Evolutionary conservation across 495 filamentous ascomycete genomes (phyloP).

Genomic region (Neurospora discreta): DNA sequence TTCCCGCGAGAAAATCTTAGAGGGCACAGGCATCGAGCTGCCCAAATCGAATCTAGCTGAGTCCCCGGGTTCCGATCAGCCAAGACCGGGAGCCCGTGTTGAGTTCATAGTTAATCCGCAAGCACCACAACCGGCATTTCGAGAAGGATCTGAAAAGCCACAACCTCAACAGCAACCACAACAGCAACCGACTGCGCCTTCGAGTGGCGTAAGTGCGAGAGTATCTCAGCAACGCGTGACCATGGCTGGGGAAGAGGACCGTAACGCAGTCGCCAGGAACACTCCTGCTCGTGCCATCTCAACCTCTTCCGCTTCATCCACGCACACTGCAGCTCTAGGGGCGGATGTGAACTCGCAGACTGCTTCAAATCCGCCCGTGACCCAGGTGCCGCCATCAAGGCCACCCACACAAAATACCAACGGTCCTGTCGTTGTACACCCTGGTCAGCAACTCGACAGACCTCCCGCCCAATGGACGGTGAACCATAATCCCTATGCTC

Average conservation of each 20-base stretch:
- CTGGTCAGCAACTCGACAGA: not conserved
- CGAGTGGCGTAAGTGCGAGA: not conserved
- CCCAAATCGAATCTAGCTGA: not conserved
- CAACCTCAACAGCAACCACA: not conserved
- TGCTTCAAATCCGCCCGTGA: not conserved
- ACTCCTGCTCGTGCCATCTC: not conserved
- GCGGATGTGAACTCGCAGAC: not conserved
- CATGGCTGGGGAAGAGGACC: not conserved
- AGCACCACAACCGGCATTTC: not conserved
- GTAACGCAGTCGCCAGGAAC: not conserved
- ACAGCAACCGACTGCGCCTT: not conserved
- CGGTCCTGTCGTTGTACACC: not conserved
- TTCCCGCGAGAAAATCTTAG: slow-evolving; percentile 15
- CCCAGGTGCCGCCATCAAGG: not conserved
- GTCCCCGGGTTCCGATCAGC: not conserved
- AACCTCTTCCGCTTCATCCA: not conserved
- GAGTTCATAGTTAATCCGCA: not conserved
- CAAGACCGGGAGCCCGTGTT: not conserved
- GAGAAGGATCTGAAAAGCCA: not conserved
- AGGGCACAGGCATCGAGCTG: slow-evolving; percentile 15
- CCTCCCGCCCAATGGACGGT: not conserved
- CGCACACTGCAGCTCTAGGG: not conserved
- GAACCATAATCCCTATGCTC: not conserved
- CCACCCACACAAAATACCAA: not conserved
- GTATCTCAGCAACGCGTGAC: not conserved